phyloP scores from a whole-genome alignment of 2,329 filamentous ascomycete species.

The Neobulgaria alba region DNA sequence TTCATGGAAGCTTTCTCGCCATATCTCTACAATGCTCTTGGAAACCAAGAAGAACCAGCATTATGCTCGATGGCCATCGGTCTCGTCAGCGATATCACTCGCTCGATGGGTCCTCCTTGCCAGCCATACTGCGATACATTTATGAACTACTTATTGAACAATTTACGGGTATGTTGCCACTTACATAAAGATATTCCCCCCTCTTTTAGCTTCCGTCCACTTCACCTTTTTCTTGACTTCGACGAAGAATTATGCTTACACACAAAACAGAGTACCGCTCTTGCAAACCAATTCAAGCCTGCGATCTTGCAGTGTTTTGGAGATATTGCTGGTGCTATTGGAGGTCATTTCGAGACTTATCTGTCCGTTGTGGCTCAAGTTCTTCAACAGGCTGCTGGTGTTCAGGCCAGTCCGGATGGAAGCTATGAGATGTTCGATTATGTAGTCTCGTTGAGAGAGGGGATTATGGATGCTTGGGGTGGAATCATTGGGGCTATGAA shows the following conservation, averaged over 20 bases:
- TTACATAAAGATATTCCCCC: too few species aligned
- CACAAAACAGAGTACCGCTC: constrained; percentile 57
- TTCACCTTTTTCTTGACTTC: neutral
- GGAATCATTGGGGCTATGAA: constrained; percentile 95
- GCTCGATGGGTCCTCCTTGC: constrained; percentile 80
- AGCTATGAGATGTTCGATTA: constrained; percentile 97
- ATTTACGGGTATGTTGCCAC: constrained; percentile 71
- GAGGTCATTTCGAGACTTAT: constrained; percentile 86
- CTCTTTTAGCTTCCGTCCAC: constrained; percentile 11
- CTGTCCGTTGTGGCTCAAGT: constrained; percentile 88
- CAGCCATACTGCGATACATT: constrained; percentile 95
- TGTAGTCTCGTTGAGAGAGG: constrained; percentile 86
- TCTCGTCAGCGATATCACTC: constrained; percentile 90
- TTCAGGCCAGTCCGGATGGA: constrained; percentile 69
- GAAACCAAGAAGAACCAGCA: constrained; percentile 89
- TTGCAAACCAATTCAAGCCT: constrained; percentile 95
- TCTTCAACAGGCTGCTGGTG: constrained; percentile 81
- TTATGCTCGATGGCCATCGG: constrained; percentile 97
- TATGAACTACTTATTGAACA: constrained; percentile 96
- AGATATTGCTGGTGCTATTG: constrained; percentile 92
- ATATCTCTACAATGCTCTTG: constrained; percentile 87
- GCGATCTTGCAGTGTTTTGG: constrained; percentile 97
- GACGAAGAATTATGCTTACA: constrained; percentile 28
- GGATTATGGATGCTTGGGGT: constrained; percentile 98
- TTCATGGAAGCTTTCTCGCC: constrained; percentile 96